Base-by-base conservation (phyloP, 768 basidiomycete genomes). In the Suillus fuscotomentosus region DNA sequence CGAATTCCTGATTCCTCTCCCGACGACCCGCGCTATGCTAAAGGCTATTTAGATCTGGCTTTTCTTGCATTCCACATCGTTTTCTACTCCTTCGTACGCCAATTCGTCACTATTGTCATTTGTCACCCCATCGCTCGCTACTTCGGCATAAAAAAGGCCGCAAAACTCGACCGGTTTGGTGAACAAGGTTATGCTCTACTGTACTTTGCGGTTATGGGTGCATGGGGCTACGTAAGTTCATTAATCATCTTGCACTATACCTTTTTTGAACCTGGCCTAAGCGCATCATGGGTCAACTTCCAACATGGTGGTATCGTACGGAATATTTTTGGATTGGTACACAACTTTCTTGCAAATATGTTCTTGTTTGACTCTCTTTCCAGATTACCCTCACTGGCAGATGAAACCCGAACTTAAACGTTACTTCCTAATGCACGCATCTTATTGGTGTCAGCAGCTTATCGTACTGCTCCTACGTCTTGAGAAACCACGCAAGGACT, bases 401-500 rank as follows among this genome's bases (percentile, higher is more conserved):
- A 92, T 99, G 91, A 84, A 84, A 31, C 87, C 88, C 0, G 84
- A 88, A 66, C 79, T 99, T 69, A 99, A 99, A 78, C 77, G 84
- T 53, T 99, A 97, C 79, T 99, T 99, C 75, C 88, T 99, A 63
- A 86, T 95, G 79, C 97, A 99, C 73, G 84, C 86, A 65, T 83
- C 95, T 2, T 98, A 97, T 76, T 99, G 97, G 97, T 84, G 88
- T 55, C 96, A 99, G 72, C 95, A 99, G 74, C 83, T 96, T 65
- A 77, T 99, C 22, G 88, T 99, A 20, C 83, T 98, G 9, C 78
- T 91, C 3, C 84, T 96, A 14, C 81, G 88, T 54, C 84, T 99
- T 15, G 97, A 99, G 78, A 98, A 97, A 74, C 97, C 97, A 0
- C 86, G 97, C 59, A 94, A 92, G 74, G 97, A 99, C 74, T 95